Evolutionary conservation across 2,329 filamentous ascomycete species (phyloP).

Genomic region (Aspergillus viridinutans): DNA sequence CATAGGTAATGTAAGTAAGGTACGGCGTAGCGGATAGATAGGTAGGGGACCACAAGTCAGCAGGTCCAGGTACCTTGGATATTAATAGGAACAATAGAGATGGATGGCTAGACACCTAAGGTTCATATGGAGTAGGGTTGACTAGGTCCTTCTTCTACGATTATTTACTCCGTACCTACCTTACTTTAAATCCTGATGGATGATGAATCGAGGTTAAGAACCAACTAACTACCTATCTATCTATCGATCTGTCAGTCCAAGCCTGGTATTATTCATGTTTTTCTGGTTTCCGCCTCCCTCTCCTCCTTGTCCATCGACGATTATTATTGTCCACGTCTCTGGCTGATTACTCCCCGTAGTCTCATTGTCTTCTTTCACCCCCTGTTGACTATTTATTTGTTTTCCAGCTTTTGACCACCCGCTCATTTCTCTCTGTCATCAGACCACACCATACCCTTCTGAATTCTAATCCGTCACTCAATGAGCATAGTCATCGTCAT

Average conservation of each 20-base stretch:
- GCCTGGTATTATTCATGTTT: neutral
- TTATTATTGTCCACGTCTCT: neutral
- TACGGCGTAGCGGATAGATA: neutral
- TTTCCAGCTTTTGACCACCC: neutral
- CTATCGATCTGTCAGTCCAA: neutral
- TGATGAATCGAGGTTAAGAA: neutral
- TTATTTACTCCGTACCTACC: neutral
- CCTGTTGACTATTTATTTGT: neutral
- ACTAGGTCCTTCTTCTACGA: neutral
- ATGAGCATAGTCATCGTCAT: slow-evolving; percentile 8
- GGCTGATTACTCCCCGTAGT: neutral
- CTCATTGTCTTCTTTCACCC: neutral
- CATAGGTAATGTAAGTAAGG: neutral
- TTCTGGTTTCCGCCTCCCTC: neutral
- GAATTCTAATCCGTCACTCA: neutral
- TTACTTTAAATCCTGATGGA: neutral
- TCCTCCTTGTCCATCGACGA: neutral
- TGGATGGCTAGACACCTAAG: neutral
- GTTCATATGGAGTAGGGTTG: neutral
- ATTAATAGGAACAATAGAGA: neutral
- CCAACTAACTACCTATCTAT: neutral
- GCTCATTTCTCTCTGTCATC: slow-evolving; percentile 2
- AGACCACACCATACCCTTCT: neutral
- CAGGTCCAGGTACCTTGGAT: neutral
- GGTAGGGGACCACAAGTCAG: neutral